Evolutionary conservation across 2,329 filamentous ascomycete species (phyloP), one percentile per base, ranked within the genome.

Genomic region (Neurospora sp.): DNA sequence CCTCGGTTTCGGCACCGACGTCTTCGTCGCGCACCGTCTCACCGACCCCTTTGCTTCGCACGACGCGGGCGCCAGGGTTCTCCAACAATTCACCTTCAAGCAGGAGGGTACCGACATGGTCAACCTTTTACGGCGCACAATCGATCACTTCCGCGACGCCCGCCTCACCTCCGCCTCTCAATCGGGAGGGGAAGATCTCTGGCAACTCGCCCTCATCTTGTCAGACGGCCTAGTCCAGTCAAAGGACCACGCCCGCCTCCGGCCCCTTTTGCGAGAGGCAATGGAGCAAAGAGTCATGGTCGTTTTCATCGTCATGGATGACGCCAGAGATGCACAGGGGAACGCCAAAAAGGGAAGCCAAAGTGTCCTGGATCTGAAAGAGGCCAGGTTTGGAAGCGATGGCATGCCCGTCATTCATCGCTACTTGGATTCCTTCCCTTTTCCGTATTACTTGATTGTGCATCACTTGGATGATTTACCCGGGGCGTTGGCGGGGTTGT

Each of bases 251-350:
- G 92, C 93, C 19, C 85, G 88, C 5, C 94, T 99, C 74, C 87
- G 92, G 17, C 85, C 93, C 5, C 85, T 98, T 28, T 89, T 99
- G 11, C 86, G 96, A 10, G 91, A 95, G 80, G 95, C 96, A 0
- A 89, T 93, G 77, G 94, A 97, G 79, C 93, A 97, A 81, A 86
- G 93, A 17, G 96, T 99, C 78, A 97, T 99, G 93, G 90, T 98
- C 73, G 95, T 99, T 6, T 99, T 99, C 79, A 93, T 99, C 76
- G 91, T 99, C 76, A 93, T 99, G 77, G 96, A 99, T 82, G 86
- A 88, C 75, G 82, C 81, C 23, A 76, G 77, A 39, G 73, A 70
- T 73, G 79, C 79, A 74, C 79, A 81, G 70, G 80, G 80, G 33
- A 82, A 84, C 73, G 83, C 84, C 74, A 81, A 83, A 68, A 74